phyloP scores from a whole-genome alignment of 257 asterid genomes.

The Sherardia arvensis region DNA sequence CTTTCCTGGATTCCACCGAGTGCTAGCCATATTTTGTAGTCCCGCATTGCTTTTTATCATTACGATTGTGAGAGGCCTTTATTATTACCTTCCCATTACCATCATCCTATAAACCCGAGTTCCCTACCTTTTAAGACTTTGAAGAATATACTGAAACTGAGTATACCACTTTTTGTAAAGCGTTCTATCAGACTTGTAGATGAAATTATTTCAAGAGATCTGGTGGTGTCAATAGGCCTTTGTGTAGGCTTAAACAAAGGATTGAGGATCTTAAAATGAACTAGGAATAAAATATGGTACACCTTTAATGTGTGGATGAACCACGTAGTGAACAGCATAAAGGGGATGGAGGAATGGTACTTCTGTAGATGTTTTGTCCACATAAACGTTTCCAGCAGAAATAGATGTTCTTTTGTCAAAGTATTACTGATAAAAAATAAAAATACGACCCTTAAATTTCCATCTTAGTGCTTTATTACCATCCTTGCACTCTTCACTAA shows the following conservation, averaged over 20 bases:
- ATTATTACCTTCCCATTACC: neutral
- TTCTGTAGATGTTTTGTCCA: neutral
- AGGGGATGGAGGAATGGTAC: too few species aligned
- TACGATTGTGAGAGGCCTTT: neutral
- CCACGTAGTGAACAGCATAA: too few species aligned
- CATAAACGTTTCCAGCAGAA: neutral
- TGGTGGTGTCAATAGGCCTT: neutral
- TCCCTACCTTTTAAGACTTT: neutral
- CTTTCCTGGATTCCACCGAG: too few species aligned
- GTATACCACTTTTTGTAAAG: neutral
- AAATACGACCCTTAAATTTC: neutral
- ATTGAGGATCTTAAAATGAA: too few species aligned
- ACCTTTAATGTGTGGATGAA: too few species aligned
- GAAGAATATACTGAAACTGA: neutral
- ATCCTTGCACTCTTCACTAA: neutral
- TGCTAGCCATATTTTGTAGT: neutral
- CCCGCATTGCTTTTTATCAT: neutral
- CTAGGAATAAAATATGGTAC: too few species aligned
- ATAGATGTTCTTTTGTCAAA: neutral
- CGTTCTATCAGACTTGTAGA: neutral
- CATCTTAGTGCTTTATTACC: neutral
- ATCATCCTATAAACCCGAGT: neutral
- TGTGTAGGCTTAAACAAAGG: neutral
- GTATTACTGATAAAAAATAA: neutral
- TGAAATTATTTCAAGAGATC: too few species aligned